Evolutionary conservation across 78 protist species (phyloP), one percentile per base, ranked within the genome.

Genomic region (Polysphondylium violaceum): DNA sequence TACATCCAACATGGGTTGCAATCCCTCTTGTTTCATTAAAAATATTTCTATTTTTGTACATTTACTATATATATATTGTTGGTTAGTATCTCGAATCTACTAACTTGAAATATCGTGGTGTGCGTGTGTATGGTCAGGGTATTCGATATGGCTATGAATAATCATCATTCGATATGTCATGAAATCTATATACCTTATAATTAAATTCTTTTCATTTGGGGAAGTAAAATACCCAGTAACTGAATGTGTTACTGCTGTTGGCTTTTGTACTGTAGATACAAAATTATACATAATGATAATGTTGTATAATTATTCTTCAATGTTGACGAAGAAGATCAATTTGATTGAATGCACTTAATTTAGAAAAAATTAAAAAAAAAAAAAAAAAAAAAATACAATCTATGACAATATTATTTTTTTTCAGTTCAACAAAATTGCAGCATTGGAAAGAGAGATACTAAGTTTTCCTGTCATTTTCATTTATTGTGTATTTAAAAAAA

Each of bases 191-290:
- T 64, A 92, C 91, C 87, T 44, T n/a, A 96, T 29, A 29, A 96
- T 93, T 25, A 96, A 85, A 68, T 96, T 96, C 35, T 19, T 61
- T 27, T 88, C 95, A 56, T 74, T 38, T n/a, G 95, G 90, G 11
- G 69, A 27, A 17, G 98, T 96, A 72, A 96, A 94, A 68, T 41
- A 38, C 19, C 93, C 95, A 5, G 79, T 55, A 23, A 71, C 76
- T 3, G 95, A 59, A 38, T 79, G 94, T n/a, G 92, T 44, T 21
- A 96, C 97, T 9, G 86, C 88, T 12, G 97, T 87, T 36, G 98
- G 96, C 86, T 74, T 79, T 23, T 96, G 96, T 16, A 96, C 98
- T 21, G 97, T 92, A 9, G 95, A 95, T 8, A 94, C 87, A 47
- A 94, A 95, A 79, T 91, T 89, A 64, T 74, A 95, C 77, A 71